Percentiles rank a stretch among this genome's conserved stretches.
Evolutionary conservation across 352 stramenopile species (phyloP).

Genomic region (Phytopythium ostracodes): DNA sequence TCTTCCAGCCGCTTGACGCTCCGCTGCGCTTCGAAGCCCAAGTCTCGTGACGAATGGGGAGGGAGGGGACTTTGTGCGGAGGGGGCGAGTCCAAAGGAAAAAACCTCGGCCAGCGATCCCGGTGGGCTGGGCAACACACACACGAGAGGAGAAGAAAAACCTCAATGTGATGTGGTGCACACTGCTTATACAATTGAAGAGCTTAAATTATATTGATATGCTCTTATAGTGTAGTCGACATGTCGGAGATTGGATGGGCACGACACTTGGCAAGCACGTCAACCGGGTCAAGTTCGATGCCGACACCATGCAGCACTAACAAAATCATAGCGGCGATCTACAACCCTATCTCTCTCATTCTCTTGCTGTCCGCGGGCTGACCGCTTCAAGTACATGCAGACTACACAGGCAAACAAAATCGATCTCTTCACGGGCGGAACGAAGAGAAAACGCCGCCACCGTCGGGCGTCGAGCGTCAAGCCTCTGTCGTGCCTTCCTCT

Average conservation of each 20-base stretch:
- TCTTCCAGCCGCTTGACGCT: slow-evolving; percentile 5
- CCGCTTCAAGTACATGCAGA: neutral
- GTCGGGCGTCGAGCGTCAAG: neutral
- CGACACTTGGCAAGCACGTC: neutral
- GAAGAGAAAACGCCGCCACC: neutral
- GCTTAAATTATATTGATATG: neutral
- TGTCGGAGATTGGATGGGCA: neutral
- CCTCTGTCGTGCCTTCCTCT: neutral
- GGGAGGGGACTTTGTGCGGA: slow-evolving; percentile 1
- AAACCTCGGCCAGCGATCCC: neutral
- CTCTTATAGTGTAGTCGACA: no score
- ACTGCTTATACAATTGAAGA: neutral
- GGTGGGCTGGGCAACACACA: neutral
- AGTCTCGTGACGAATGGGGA: neutral
- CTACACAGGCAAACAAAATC: neutral
- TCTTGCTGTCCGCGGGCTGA: neutral
- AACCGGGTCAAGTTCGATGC: neutral
- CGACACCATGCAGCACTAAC: neutral
- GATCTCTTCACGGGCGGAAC: neutral
- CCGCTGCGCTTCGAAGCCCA: neutral
- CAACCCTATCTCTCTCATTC: neutral
- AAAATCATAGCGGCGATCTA: neutral
- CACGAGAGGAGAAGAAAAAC: neutral
- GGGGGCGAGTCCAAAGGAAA: neutral
- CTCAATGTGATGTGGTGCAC: neutral